A percentile compares a stretch with the other conserved stretches of the same genome.
phyloP scores from a whole-genome alignment of 2,329 filamentous ascomycete genomes.

The Fusarium sp. region DNA sequence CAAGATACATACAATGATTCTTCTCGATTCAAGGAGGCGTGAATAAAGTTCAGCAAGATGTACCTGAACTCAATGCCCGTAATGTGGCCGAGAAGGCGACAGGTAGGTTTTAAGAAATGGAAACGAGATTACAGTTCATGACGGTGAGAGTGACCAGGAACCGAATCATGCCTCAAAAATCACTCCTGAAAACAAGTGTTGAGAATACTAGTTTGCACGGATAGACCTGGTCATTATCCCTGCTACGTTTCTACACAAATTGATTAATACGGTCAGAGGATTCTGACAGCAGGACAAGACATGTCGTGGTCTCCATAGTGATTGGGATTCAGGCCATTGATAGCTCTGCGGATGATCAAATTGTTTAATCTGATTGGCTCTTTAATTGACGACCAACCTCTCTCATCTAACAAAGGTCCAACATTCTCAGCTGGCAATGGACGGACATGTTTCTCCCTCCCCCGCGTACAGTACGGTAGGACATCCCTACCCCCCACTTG shows the following conservation, averaged over 20 bases:
- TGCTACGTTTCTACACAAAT: background rate
- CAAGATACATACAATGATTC: too few species aligned
- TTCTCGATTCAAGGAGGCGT: background rate
- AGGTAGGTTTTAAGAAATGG: background rate
- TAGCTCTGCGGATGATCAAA: conserved; percentile 25
- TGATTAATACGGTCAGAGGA: background rate
- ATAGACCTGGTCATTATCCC: conserved; percentile 2
- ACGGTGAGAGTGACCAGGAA: background rate
- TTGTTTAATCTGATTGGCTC: conserved; percentile 14
- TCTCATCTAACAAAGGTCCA: background rate
- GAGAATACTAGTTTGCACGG: background rate
- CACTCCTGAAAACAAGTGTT: background rate
- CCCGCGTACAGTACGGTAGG: background rate
- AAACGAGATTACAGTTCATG: conserved; percentile 8
- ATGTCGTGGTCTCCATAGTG: conserved; percentile 26
- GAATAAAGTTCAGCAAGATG: background rate
- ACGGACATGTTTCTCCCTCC: background rate
- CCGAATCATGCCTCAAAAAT: background rate
- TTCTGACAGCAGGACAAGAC: conserved; percentile 1
- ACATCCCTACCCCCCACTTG: conserved; percentile 1
- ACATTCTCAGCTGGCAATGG: background rate
- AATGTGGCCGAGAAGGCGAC: background rate
- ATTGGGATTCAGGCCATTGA: conserved; percentile 31
- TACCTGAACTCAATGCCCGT: background rate
- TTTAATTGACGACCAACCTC: background rate